phyloP scores from a whole-genome alignment of 2,329 filamentous ascomycete genomes.

The Colletotrichum lini region DNA sequence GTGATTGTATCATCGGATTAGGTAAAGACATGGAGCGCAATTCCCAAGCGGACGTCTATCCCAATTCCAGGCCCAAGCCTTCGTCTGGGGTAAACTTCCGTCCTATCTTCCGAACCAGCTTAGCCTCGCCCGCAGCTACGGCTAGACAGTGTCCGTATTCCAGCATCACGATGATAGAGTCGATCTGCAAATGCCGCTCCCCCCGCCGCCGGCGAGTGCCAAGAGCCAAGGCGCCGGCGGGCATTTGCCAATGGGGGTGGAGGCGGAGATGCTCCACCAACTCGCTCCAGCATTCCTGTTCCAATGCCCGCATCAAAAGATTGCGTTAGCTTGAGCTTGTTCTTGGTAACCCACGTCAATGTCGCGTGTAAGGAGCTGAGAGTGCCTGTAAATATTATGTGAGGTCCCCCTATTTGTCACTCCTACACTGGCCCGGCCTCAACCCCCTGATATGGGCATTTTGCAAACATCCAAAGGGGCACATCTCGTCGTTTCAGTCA shows the following conservation, averaged over 20 bases:
- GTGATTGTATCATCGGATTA: not conserved
- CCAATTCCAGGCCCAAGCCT: not conserved
- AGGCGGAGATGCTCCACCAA: not conserved
- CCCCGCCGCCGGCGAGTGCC: slow-evolving; percentile 2
- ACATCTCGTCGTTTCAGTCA: too few species aligned
- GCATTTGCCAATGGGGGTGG: not conserved
- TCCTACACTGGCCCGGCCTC: too few species aligned
- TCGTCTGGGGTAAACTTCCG: too few species aligned
- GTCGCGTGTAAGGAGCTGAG: not conserved
- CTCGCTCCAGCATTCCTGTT: not conserved
- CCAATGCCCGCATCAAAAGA: not conserved
- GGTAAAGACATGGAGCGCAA: not conserved
- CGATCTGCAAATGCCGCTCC: not conserved
- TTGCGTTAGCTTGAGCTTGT: not conserved
- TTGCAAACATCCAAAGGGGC: too few species aligned
- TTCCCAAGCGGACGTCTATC: too few species aligned
- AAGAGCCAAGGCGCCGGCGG: slow-evolving; percentile 12
- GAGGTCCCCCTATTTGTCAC: not conserved
- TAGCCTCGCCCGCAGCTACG: not conserved
- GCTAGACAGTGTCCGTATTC: not conserved
- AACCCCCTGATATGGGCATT: too few species aligned
- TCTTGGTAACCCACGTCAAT: not conserved
- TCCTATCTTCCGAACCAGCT: not conserved
- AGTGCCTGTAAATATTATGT: not conserved
- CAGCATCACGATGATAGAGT: not conserved